phyloP scores from a whole-genome alignment of 768 basidiomycete genomes.

The Amanita thiersii region DNA sequence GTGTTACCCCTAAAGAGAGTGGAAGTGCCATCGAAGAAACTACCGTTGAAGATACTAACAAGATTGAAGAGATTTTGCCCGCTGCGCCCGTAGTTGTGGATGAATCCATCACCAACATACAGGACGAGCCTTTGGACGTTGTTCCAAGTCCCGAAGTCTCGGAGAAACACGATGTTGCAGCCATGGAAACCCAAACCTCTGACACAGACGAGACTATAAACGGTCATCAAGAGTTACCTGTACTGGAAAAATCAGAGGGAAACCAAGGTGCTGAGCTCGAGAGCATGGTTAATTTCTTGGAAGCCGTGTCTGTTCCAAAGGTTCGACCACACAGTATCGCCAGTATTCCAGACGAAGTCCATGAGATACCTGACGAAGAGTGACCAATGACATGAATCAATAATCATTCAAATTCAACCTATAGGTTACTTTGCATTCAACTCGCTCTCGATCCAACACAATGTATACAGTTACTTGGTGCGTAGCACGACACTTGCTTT shows the following conservation, averaged over 20 bases:
- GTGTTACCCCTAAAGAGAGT: too few species aligned
- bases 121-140: not conserved
- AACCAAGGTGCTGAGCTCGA: constrained; percentile 38
- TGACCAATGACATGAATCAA: constrained; percentile 16
- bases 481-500: not conserved
- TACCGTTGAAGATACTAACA: too few species aligned
- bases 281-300: constrained; percentile 60
- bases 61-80: too few species aligned
- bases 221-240: not conserved
- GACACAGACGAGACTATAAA: too few species aligned
- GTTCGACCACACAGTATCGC: constrained; percentile 32
- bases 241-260: not conserved
- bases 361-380: constrained; percentile 48
- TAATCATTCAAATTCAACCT: not conserved
- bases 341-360: constrained; percentile 47
- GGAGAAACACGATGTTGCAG: constrained; percentile 6
- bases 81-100: too few species aligned
- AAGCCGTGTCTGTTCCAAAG: constrained; percentile 32
- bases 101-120: too few species aligned
- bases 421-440: not conserved
- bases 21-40: too few species aligned
- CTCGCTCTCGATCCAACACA: not conserved
- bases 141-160: constrained; percentile 7
- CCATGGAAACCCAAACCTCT: too few species aligned
- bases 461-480: constrained; percentile 1